Conservation (phyloP, 1,284 basidiomycete species). For the Mycosarcoma mackinlayi region DNA sequence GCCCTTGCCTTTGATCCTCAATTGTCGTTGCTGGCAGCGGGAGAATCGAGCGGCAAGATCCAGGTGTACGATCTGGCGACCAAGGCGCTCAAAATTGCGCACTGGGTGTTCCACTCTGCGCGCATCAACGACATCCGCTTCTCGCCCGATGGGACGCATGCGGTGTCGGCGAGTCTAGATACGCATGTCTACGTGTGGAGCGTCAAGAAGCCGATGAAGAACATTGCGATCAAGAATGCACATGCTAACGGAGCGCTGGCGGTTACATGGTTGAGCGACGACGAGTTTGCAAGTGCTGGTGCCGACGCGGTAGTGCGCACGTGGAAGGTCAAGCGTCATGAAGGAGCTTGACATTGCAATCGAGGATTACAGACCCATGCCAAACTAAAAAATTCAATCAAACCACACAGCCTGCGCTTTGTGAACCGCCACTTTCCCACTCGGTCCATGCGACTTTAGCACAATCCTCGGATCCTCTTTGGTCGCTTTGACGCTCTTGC, state of each 20-base stretch:
- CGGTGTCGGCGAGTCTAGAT: constrained; percentile 74
- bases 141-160: constrained; percentile 79
- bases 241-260: constrained; percentile 72
- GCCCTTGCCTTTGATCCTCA: constrained; percentile 84
- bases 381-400: neutral
- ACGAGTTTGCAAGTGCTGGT: constrained; percentile 78
- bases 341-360: constrained; percentile 20
- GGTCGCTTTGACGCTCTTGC: constrained; percentile 19
- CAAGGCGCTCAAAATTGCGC: constrained; percentile 49
- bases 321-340: constrained; percentile 29
- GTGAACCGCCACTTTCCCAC: constrained; percentile 18
- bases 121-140: constrained; percentile 83
- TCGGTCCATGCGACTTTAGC: constrained; percentile 17
- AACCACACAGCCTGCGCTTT: constrained; percentile 22
- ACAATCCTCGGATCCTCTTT: constrained; percentile 17
- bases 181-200: constrained; percentile 92
- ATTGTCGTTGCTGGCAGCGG: constrained; percentile 76
- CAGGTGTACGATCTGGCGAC: constrained; percentile 77
- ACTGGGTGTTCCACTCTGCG: constrained; percentile 88
- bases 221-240: constrained; percentile 78
- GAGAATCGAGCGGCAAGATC: constrained; percentile 81
- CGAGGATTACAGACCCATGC: too few species aligned
- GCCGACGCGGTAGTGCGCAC: constrained; percentile 75
- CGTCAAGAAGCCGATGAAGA: constrained; percentile 79
- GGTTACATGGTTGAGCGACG: constrained; percentile 80